Base-by-base conservation (phyloP, 2,329 filamentous ascomycete genomes). In the Neofusicoccum kwambonambiense region DNA sequence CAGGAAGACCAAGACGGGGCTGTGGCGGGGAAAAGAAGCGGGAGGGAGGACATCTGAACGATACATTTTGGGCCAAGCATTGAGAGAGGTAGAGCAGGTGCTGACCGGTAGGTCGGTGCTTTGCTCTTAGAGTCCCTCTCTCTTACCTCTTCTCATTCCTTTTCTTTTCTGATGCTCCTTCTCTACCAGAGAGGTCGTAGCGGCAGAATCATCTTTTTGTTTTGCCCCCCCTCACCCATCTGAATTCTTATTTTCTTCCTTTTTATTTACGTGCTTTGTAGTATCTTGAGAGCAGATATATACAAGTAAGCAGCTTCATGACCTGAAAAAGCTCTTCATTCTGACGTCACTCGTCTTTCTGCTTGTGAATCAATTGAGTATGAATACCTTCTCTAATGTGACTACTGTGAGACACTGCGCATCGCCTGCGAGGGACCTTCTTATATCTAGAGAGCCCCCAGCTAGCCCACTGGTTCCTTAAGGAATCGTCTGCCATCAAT, bases 271-370 rank as follows among this genome's bases (percentile, higher is more conserved):
- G 45, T 51, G 31, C 44, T 42, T 50, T 62, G 34, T 62, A 51
- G 15, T 44, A 34, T 51, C 60, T 41, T 61, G 35, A 8, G 5
- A 19, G 35, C 45, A 50, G 56, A 60, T 60, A 60, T 22, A 47
- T 47, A 27, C 56, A 37, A 60, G 39, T 60, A 60, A 35, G 56
- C 56, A 60, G 41, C 56, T 47, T 60, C 31, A 47, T 60, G 56
- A 49, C 42, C 42, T n/a, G 41, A 8, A 17, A 44, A n/a, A n/a
- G 15, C 41, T 8, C 3, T 44, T 44, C 41, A n/a, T 44, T 44
- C 5, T 44, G 37, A 31, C 27, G 27, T 31, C 27, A 1, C 27
- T 1, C 27, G 5, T 5, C 27, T 31, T 31, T 31, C 27, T 7
- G 3, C 27, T 5, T 31, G 27, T 31, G 27, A 31, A 31, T 31